Evolutionary conservation across 108 stramenopile species (phyloP), one percentile per base, ranked within the genome.

Genomic region (Mediolabrus comicus): DNA sequence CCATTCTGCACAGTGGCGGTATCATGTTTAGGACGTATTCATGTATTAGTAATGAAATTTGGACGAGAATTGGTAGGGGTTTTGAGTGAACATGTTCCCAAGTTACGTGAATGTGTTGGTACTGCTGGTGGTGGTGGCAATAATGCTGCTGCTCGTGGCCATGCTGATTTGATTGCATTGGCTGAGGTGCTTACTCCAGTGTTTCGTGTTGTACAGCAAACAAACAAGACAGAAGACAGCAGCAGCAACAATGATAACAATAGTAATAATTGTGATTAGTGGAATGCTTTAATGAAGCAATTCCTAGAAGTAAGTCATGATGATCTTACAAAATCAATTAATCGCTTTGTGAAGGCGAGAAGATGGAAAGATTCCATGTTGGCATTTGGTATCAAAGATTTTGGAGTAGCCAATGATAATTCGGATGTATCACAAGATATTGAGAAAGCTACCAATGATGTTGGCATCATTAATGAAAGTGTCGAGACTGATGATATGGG

Each of bases 1-100:
- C 88, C 91, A 22, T 81, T 90, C 57, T 74, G 75, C 30, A 87
- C 87, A 6, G 86, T 88, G 0, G 86, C 84, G 3, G 29, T 90
- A 53, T 72, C 69, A 26, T 73, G 72, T 55, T 62, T 78, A 59
- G 72, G 72, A 0, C 53, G 77, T 57, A 67, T 73, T 26, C 72
- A 62, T 29, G 54, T 66, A 7, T 38, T 67, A 8, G 3, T 78
- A 16, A 26, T 74, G 66, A 33, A 34, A 34, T 38, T 78, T 55
- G 77, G 77, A 31, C 59, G 77, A 27, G 72, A 78, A 26, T 32
- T 60, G 38, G 60, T 69, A 24, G 55, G 29, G 11, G 65, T 22
- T 1, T 67, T 74, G 51, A 59, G 46, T 22, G 64, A 78, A 53
- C 19, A 27, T 16, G 58, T 66, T n/a, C 65, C 71, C 0, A 36